phyloP scores from a whole-genome alignment of 805 yeast species.

The Yarrowia sp. region DNA sequence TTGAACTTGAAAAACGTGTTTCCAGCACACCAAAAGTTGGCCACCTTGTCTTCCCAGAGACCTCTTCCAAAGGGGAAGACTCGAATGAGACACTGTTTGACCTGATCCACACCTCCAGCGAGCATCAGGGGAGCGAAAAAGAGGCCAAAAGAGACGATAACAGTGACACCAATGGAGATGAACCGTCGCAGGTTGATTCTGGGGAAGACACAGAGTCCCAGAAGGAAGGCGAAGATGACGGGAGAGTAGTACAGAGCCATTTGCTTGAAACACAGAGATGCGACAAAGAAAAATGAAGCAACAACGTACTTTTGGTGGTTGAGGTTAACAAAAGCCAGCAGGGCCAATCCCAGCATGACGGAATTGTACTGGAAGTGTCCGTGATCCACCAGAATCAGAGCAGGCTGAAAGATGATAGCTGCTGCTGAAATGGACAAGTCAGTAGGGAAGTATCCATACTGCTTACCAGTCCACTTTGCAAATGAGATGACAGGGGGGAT shows the following conservation, averaged over 20 bases:
- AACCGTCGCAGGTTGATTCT: conserved; percentile 58
- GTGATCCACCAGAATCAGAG: conserved; percentile 81
- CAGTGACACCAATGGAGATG: conserved; percentile 60
- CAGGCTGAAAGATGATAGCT: conserved; percentile 80
- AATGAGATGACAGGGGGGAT: conserved; percentile 77
- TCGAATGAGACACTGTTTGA: conserved; percentile 58
- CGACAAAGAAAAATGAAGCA: conserved; percentile 75
- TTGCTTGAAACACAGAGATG: conserved; percentile 83
- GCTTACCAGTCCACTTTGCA: conserved; percentile 67
- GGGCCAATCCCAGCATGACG: conserved; percentile 86
- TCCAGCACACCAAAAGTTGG: conserved; percentile 96
- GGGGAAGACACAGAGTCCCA: conserved; percentile 51
- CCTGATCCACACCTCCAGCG: conserved; percentile 44
- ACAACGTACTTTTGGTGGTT: conserved; percentile 59
- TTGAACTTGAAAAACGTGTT: conserved; percentile 75
- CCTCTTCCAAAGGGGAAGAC: conserved; percentile 94
- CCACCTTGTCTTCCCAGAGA: conserved; percentile 94
- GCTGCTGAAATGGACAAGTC: conserved; percentile 76
- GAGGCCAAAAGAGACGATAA: conserved; percentile 51
- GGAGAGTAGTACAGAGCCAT: conserved; percentile 95
- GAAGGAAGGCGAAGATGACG: conserved; percentile 73
- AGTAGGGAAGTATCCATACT: conserved; percentile 54
- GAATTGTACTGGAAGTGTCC: conserved; percentile 96
- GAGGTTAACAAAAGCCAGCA: conserved; percentile 64
- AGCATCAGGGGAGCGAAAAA: conserved; percentile 60